Evolutionary conservation across 2,329 filamentous ascomycete species (phyloP).

Genomic region (Anisogramma anomala): DNA sequence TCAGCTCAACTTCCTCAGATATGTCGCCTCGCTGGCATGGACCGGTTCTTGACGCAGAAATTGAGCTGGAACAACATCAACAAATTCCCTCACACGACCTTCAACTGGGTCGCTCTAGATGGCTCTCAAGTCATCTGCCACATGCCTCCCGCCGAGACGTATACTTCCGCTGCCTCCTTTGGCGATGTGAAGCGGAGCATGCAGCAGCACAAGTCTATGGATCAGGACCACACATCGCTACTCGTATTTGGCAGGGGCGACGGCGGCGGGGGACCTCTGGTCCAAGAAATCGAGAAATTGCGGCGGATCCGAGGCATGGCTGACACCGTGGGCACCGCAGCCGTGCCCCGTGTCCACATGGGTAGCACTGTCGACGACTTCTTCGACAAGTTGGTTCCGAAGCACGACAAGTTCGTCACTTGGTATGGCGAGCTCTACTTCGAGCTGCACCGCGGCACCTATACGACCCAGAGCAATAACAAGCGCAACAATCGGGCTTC

Average conservation of each 20-base stretch:
- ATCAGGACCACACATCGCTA: constrained; percentile 80
- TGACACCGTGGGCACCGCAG: constrained; percentile 60
- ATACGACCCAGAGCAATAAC: constrained; percentile 95
- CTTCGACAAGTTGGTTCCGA: constrained; percentile 74
- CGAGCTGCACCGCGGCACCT: constrained; percentile 91
- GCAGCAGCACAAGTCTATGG: constrained; percentile 87
- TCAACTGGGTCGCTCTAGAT: constrained; percentile 95
- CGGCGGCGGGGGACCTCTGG: constrained; percentile 88
- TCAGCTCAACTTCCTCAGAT: constrained; percentile 89
- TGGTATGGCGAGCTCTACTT: constrained; percentile 99
- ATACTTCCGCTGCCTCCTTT: constrained; percentile 89
- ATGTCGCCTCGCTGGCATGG: constrained; percentile 91
- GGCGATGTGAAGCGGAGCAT: constrained; percentile 86
- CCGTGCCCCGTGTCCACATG: constrained; percentile 74
- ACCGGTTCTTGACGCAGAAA: constrained; percentile 93
- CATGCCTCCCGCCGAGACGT: constrained; percentile 92
- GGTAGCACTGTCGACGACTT: constrained; percentile 89
- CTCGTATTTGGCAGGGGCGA: constrained; percentile 95
- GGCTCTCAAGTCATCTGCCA: constrained; percentile 95
- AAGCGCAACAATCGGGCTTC: constrained; percentile 85
- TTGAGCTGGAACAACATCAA: constrained; percentile 99
- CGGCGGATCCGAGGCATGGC: constrained; percentile 82
- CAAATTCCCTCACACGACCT: constrained; percentile 95
- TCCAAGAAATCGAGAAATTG: constrained; percentile 88
- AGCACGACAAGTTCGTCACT: constrained; percentile 68